Conservation (phyloP, 1,139 yeast species). For the Yamadazyma atlantica region DNA sequence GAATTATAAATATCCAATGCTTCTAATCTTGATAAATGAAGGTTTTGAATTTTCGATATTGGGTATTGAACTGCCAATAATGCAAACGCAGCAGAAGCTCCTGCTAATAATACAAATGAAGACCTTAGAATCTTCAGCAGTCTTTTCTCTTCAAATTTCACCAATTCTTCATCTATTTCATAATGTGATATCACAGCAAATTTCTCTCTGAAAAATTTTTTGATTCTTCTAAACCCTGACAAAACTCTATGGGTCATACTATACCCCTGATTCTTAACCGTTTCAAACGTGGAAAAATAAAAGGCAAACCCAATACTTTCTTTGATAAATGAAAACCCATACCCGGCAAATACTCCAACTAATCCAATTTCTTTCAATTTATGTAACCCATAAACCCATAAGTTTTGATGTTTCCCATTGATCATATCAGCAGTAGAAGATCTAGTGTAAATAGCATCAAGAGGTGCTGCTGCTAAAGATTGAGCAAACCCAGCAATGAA, state of each 20-base stretch:
- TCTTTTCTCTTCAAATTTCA: constrained; percentile 35
- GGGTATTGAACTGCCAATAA: constrained; percentile 83
- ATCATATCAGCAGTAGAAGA: constrained; percentile 74
- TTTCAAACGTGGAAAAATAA: constrained; percentile 82
- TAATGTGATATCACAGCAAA: constrained; percentile 21
- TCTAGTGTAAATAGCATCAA: constrained; percentile 86
- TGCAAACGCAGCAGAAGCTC: constrained; percentile 82
- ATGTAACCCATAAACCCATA: constrained; percentile 74
- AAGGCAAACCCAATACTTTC: constrained; percentile 86
- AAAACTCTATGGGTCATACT: constrained; percentile 58
- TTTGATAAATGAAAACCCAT: constrained; percentile 69
- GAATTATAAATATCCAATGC: constrained; percentile 69
- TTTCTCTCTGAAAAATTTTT: constrained; percentile 19
- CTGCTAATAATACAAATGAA: constrained; percentile 77
- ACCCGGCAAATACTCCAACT: constrained; percentile 89
- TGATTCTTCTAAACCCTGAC: constrained; percentile 37
- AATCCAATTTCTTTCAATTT: constrained; percentile 75
- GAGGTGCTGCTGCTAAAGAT: constrained; percentile 90
- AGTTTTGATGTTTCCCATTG: constrained; percentile 63
- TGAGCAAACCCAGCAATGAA: constrained; percentile 83
- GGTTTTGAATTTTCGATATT: constrained; percentile 70
- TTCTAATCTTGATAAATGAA: constrained; percentile 77
- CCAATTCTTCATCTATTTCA: constrained; percentile 29
- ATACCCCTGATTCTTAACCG: constrained; percentile 70
- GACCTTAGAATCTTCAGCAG: constrained; percentile 60